Evolutionary conservation across 139 green algal species (phyloP).

Genomic region (Yamagishiella unicocca): DNA sequence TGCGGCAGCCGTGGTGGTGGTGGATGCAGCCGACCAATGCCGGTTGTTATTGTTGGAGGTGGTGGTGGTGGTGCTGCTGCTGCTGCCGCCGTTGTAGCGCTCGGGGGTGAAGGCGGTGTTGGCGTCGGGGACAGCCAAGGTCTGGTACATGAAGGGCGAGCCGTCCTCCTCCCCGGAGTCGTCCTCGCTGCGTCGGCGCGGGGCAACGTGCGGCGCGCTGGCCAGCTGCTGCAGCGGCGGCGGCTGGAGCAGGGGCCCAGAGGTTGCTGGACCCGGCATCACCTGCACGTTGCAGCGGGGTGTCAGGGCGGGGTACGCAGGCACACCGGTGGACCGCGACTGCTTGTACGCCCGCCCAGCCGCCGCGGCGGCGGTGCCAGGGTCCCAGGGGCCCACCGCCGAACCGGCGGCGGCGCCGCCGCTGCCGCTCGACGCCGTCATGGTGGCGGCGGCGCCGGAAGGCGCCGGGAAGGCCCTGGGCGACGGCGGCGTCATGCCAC

Average conservation of each 20-base stretch:
- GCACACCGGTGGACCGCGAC: background rate
- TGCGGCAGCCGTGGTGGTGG: background rate
- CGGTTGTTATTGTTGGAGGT: background rate
- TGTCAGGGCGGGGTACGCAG: background rate
- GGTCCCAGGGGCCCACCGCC: slow-evolving; percentile 6
- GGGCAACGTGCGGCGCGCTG: no score
- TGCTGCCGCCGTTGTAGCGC: background rate
- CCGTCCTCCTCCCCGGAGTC: background rate
- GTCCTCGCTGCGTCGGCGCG: slow-evolving; percentile 7
- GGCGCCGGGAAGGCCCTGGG: background rate
- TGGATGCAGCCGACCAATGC: no score
- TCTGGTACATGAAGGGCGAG: slow-evolving; percentile 1
- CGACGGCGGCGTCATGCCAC: background rate
- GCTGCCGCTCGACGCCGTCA: background rate
- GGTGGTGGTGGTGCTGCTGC: background rate
- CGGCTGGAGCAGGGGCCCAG: background rate
- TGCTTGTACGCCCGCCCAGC: slow-evolving; percentile 11
- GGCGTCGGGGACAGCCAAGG: background rate
- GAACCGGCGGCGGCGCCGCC: background rate
- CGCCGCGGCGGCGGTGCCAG: background rate
- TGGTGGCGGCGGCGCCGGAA: background rate
- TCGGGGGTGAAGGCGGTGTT: background rate
- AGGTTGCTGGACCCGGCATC: no score
- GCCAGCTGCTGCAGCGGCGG: background rate
- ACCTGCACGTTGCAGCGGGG: no score